Base-by-base conservation (phyloP, 2,329 filamentous ascomycete genomes). In the Gaeumannomyces sp. region DNA sequence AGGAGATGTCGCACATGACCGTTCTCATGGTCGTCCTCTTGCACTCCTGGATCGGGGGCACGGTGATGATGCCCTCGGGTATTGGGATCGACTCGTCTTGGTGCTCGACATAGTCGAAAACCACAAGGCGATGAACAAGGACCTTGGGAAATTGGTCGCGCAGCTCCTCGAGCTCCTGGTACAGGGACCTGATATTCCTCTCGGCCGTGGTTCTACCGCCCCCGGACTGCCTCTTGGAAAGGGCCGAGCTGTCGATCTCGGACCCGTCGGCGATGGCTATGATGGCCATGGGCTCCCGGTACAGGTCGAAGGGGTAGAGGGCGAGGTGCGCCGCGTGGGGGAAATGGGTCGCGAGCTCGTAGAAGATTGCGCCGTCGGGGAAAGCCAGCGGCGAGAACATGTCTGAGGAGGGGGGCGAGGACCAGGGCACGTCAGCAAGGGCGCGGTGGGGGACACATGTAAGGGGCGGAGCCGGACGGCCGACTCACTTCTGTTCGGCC, bases 331-430 rank as follows among this genome's bases (percentile, higher is more conserved):
- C 92, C 38, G 88, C 83, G n/a, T 91, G 88, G 29, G 92, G 90
- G 64, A 90, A 81, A 72, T 92, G 89, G 67, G 91, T 92, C 65
- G 90, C 88, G 67, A 97, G 84, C 74, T 97, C 90, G 82, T 95
- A 97, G 71, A 97, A 84, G 67, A 98, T 89, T 72, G 89, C 88
- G 67, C 94, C 94, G 70, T 88, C 85, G 14, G 92, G 93, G 76
- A 95, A 97, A 19, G 90, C 91, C 72, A 95, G 80, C 57, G 94
- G 94, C 66, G 92, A 96, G 78, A 98, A 97, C 88, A 95, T 93
- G 77, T 92, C 93, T 97, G 68, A 64, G 59, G 53, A 22, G 33
- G 27, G 33, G 57, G 57, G 60, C 63, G 65, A 63, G 50, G 11
- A 25, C 25, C 60, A 60, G 61, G 29, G 38, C 53, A 59, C n/a